Conservation (phyloP, 768 basidiomycete species). For the Hypholoma sublateritium region DNA sequence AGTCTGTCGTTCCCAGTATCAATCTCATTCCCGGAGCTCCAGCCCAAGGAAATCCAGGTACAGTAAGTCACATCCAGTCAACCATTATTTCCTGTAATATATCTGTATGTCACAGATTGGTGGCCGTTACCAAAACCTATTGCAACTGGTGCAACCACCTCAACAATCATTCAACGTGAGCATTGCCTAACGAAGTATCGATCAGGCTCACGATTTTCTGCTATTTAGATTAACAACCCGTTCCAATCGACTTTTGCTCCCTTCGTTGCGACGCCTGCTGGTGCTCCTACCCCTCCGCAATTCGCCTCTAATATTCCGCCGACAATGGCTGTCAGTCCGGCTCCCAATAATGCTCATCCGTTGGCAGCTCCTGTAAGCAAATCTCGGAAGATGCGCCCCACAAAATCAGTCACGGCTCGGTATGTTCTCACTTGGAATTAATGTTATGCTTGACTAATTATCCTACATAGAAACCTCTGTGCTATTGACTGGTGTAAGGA, state of each 20-base stretch:
- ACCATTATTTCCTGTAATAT: neutral
- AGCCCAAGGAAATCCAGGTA: too few species aligned
- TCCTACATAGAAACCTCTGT: neutral
- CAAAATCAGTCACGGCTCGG: neutral
- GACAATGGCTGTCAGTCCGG: neutral
- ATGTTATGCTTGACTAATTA: neutral
- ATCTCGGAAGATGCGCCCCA: neutral
- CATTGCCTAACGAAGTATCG: neutral
- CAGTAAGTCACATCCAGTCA: too few species aligned
- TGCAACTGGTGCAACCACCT: neutral
- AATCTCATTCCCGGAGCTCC: neutral
- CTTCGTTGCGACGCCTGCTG: neutral
- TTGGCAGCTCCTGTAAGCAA: neutral
- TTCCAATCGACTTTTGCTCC: neutral
- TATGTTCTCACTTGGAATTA: neutral
- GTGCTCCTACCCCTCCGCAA: neutral
- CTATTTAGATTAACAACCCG: neutral
- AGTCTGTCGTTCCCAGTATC: neutral
- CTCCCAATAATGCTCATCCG: neutral
- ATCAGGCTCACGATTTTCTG: too few species aligned
- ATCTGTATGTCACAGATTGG: neutral
- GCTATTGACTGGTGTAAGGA: slow-evolving; percentile 1
- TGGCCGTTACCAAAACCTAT: neutral
- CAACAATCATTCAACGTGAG: neutral
- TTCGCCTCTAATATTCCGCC: neutral